Evolutionary conservation across 441 rosid genomes (phyloP), one percentile per base, ranked within the genome.

Genomic region (Populus hybrid): DNA sequence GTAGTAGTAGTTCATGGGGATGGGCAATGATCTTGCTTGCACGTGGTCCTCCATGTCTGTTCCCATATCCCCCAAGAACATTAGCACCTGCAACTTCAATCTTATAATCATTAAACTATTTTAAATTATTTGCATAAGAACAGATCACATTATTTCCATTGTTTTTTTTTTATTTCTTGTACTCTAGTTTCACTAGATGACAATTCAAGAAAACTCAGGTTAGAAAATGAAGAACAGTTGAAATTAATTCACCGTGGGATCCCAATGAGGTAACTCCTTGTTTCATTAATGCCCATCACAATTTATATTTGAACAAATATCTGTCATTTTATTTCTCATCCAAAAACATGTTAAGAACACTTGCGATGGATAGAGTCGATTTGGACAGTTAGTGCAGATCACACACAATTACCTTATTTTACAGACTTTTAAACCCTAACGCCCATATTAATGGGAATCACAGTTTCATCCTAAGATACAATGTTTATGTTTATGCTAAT

Each of bases 1-100:
- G 69, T 34, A 70, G 69, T 67, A 76, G 79, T 67, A 73, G 73
- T 81, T 84, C 77, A 79, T 80, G 82, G 88, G 87, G 86, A 80
- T 86, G 88, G 88, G 78, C 88, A 86, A 82, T 82, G 87, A 79
- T 88, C 86, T 85, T 83, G 83, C 70, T 79, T 77, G 83, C 90
- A 87, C 88, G 88, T 89, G 96, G 89, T 75, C 84, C 83, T 84
- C 85, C 87, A 82, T 82, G 78, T 78, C 81, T 80, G 38, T 67
- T 73, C 81, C 79, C 86, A 76, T 82, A 32, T 75, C 80, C 74
- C 74, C 77, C 61, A 81, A 76, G 76, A 77, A 79, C 85, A 82
- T 83, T 74, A 76, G 75, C 87, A 75, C 76, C 86, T 75, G 87
- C 87, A 75, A 73, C 61, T 80, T 79, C 78, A 75, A 64, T 82